Conservation (phyloP, 352 stramenopile genomes). For the Pythium brachiatum region DNA sequence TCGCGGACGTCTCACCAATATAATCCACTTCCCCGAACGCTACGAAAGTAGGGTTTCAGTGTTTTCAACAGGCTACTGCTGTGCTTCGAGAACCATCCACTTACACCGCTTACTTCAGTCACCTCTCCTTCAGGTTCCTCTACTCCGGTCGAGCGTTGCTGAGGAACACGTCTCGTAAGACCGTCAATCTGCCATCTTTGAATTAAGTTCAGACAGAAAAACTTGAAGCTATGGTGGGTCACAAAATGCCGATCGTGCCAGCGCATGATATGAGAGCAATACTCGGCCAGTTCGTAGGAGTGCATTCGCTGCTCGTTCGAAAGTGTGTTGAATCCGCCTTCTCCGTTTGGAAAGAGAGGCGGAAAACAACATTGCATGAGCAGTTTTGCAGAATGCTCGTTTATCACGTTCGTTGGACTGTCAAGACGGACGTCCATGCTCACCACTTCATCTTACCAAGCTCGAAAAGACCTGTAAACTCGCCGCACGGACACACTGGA, state of each 20-base stretch:
- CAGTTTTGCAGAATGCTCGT: background rate
- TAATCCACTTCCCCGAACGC: slow-evolving; percentile 15
- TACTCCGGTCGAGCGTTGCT: background rate
- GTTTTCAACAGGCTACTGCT: background rate
- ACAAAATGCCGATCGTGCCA: slow-evolving; percentile 12
- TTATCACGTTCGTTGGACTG: too few species aligned
- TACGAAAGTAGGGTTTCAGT: slow-evolving; percentile 12
- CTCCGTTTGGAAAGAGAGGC: background rate
- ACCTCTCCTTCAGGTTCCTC: too few species aligned
- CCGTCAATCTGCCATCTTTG: slow-evolving; percentile 9
- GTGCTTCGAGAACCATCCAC: too few species aligned
- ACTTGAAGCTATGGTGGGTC: slow-evolving; percentile 12
- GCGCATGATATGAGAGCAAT: background rate
- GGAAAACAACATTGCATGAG: background rate
- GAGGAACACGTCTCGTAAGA: background rate
- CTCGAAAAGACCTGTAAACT: too few species aligned
- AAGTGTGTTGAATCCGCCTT: background rate
- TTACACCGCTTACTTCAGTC: too few species aligned
- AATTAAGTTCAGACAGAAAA: slow-evolving; percentile 11
- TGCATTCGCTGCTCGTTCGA: background rate
- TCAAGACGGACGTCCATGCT: too few species aligned
- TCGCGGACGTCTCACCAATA: slow-evolving; percentile 25
- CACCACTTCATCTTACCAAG: too few species aligned
- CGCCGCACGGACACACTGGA: too few species aligned
- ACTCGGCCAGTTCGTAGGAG: background rate